These are phyloP conservation scores for Aspergillus fumigatus DNA, from an alignment of 2,329 filamentous ascomycete species.

Conservation along the genomic window DNA sequence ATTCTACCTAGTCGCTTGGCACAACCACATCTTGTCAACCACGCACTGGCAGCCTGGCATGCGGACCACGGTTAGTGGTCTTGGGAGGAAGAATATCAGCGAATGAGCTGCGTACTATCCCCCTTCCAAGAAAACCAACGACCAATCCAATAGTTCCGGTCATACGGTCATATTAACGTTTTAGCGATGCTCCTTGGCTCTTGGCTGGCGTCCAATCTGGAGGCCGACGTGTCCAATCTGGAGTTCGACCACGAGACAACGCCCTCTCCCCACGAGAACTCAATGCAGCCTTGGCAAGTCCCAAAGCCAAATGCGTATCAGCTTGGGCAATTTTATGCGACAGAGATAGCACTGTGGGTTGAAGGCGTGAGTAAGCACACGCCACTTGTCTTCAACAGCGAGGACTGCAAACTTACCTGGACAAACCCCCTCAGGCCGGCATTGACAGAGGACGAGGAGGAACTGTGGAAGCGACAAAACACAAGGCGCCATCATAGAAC, in stretches of 20 bases:
- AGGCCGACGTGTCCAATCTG: background rate
- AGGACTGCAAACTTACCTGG: background rate
- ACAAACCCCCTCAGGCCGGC: background rate
- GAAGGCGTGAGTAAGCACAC: background rate
- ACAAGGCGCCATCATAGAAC: no score
- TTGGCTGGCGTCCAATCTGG: background rate
- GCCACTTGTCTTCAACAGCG: background rate
- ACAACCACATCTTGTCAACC: background rate
- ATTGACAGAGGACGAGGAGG: no score
- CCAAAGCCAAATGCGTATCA: background rate
- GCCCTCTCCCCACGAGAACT: background rate
- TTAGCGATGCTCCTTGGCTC: background rate
- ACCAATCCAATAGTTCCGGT: background rate
- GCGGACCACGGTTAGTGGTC: background rate
- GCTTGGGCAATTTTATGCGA: background rate
- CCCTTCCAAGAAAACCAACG: background rate
- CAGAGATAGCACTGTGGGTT: background rate
- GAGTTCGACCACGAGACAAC: background rate
- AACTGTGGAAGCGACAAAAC: no score
- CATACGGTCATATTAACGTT: background rate
- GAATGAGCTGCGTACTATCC: background rate
- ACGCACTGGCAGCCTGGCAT: background rate
- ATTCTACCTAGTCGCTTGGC: background rate
- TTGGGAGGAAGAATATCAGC: background rate
- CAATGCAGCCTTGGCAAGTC: background rate